Base-by-base conservation (phyloP, 2,329 filamentous ascomycete species). In the Beauveria brongniartii region DNA sequence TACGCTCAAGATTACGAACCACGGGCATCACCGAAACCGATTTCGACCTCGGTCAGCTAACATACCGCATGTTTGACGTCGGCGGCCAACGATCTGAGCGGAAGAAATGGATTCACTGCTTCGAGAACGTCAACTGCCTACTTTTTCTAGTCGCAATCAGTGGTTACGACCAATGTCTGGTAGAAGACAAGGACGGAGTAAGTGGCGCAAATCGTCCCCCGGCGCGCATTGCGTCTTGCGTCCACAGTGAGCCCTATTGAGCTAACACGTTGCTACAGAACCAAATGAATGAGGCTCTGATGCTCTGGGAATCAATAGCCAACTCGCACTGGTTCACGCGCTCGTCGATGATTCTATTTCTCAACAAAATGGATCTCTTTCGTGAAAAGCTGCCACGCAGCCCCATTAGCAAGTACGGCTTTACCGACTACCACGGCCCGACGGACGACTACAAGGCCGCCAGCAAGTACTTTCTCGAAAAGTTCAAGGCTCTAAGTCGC, bases 91-190 rank as follows among this genome's bases (percentile, higher is more conserved):
- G 92, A 68, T 96, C 92, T 30, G 92, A 96, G 75, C 88, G 92
- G 64, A 96, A 96, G 82, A 96, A 96, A 80, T 96, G 92, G 92
- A 96, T 96, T 65, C 92, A 96, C 73, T 94, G 92, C 71, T 96
- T 96, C 72, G 92, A 96, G 73, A 94, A 94, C 65, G 92, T 96
- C 64, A 92, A 94, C 70, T 92, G 91, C 67, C 81, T 97, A 59
- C 80, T 97, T 46, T 97, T 97, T 77, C 83, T 97, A 66, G 93
- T 96, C 57, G 92, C 93, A 53, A 92, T 97, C 68, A 96, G 92
- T 65, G 93, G 93, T 63, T 97, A 97, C 73, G 93, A 97, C 71
- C 94, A 97, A 74, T 96, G 92, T 69, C 78, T 97, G 54, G 91
- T 97, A 3, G 93, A 97, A 77, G 93, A 97, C 73, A 92, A 96